A percentile compares a stretch with the other conserved stretches of the same genome.
Evolutionary conservation across 371 early-diverging fungal species (phyloP).

Genomic region (Mortierella sp.): DNA sequence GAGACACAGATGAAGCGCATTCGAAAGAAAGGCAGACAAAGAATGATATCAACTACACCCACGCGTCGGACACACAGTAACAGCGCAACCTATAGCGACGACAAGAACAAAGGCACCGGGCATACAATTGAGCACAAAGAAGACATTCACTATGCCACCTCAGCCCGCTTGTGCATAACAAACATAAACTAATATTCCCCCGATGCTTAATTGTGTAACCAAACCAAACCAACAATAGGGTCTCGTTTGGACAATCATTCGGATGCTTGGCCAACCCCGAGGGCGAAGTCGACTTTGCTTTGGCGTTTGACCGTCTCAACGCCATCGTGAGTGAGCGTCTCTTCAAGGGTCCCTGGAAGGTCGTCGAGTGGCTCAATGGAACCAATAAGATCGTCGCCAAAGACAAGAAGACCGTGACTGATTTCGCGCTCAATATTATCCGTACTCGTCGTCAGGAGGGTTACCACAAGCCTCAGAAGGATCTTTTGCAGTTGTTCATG

Average conservation of each 20-base stretch:
- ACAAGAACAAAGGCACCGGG: neutral
- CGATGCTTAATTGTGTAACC: neutral
- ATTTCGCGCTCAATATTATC: slow-evolving; percentile 51
- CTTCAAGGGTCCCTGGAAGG: slow-evolving; percentile 46
- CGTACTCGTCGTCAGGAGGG: slow-evolving; percentile 39
- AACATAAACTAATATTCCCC: neutral
- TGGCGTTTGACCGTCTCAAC: slow-evolving; percentile 54
- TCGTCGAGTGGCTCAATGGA: slow-evolving; percentile 36
- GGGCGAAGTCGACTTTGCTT: slow-evolving; percentile 50
- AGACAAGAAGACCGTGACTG: slow-evolving; percentile 47
- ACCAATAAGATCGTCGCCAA: slow-evolving; percentile 33
- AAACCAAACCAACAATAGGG: slow-evolving; percentile 18
- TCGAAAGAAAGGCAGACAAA: too few relatives aligned
- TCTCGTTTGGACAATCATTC: slow-evolving; percentile 54
- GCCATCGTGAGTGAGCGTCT: slow-evolving; percentile 44
- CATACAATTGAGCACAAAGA: neutral
- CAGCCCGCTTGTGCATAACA: neutral
- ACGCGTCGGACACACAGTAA: too few relatives aligned
- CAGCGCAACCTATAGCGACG: neutral
- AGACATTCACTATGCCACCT: neutral
- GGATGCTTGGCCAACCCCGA: slow-evolving; percentile 48
- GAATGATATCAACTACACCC: too few relatives aligned
- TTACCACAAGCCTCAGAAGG: slow-evolving; percentile 55
- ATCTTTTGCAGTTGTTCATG: slow-evolving; percentile 77
- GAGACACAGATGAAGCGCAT: too few relatives aligned